Conservation (phyloP, 768 basidiomycete genomes). For the Pulveroboletus sp. region DNA sequence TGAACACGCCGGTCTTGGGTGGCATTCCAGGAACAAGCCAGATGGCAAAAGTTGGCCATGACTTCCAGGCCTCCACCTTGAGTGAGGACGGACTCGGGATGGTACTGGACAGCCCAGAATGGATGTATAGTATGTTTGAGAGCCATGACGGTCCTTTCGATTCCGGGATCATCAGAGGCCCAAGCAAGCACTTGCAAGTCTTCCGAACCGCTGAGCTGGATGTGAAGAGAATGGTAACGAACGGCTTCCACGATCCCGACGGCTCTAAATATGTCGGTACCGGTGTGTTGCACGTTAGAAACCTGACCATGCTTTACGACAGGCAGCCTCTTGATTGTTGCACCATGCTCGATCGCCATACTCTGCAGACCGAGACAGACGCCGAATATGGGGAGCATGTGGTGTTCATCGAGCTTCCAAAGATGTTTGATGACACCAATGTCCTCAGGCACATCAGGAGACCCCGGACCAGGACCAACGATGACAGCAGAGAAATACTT, state of each 20-base stretch:
- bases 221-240: conserved; percentile 79
- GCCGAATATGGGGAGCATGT: conserved; percentile 71
- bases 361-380: conserved; percentile 85
- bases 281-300: conserved; percentile 58
- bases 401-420: conserved; percentile 57
- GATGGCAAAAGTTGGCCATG: conserved; percentile 69
- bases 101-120: conserved; percentile 89
- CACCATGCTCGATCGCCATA: conserved; percentile 64
- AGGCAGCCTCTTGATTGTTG: conserved; percentile 51
- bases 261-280: conserved; percentile 58
- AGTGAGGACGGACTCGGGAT: conserved; percentile 82
- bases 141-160: conserved; percentile 75
- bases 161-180: conserved; percentile 64
- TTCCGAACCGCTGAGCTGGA: conserved; percentile 43
- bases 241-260: conserved; percentile 57
- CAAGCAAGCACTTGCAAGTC: conserved; percentile 69
- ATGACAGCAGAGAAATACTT: conserved; percentile 64
- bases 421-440: conserved; percentile 68
- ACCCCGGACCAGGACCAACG: conserved; percentile 81
- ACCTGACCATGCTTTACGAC: conserved; percentile 82
- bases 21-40: conserved; percentile 58
- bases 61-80: conserved; percentile 65
- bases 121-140: conserved; percentile 60
- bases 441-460: conserved; percentile 59
- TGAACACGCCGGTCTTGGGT: conserved; percentile 34